Conservation (phyloP, 1,139 yeast genomes). For the Saccharomyces hybrid region DNA sequence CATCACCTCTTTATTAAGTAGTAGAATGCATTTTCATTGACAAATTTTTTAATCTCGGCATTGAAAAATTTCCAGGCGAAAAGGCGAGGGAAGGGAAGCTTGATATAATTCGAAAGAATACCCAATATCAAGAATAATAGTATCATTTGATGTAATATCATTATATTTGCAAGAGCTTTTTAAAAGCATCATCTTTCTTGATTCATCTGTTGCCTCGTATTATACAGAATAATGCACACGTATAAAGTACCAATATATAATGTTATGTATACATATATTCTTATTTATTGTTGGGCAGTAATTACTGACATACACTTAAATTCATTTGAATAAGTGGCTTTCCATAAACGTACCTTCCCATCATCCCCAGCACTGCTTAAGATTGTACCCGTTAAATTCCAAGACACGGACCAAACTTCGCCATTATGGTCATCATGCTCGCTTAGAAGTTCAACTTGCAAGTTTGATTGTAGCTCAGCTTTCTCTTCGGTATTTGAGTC, state of each 20-base stretch:
- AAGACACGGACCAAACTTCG: constrained; percentile 93
- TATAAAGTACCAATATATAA: neutral
- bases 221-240: neutral
- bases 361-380: constrained; percentile 93
- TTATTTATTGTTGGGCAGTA: constrained; percentile 44
- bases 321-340: constrained; percentile 73
- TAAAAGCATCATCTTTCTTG: neutral
- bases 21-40: neutral
- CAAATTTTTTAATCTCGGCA: neutral
- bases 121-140: neutral
- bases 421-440: constrained; percentile 69
- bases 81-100: neutral
- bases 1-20: neutral
- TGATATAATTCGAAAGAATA: neutral
- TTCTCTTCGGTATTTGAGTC: constrained; percentile 9
- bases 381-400: constrained; percentile 92
- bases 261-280: neutral
- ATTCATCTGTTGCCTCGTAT: neutral
- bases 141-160: no score
- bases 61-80: neutral
- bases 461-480: constrained; percentile 8
- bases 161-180: neutral
- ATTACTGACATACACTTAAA: constrained; percentile 91
- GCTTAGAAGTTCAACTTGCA: constrained; percentile 44
- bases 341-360: constrained; percentile 87